Evolutionary conservation across 768 basidiomycete species (phyloP), one percentile per base, ranked within the genome.

Genomic region (Naganishia onofrii): DNA sequence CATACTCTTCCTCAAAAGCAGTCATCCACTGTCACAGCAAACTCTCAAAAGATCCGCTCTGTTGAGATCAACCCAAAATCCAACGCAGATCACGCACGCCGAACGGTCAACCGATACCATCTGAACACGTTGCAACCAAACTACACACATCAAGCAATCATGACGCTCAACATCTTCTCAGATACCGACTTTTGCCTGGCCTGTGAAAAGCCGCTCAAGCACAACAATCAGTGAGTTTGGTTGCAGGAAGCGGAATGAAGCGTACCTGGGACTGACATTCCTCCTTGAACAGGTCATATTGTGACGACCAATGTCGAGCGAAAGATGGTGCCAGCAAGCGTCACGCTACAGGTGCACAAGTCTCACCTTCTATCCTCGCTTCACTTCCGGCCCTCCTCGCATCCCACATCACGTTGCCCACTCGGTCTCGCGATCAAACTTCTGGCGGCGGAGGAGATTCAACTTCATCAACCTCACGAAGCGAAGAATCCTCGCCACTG

Each of bases 381-480:
- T 72, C 71, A n/a, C 69, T 68, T 31, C 69, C 69, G n/a, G 66
- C 63, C 15, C 63, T 73, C 13, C 57, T 68, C 8, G 69, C 69
- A 31, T 60, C 69, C 15, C 54, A 60, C 66, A 60, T 63, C 66
- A 68, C 36, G 21, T 57, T 48, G 70, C 65, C 72, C 56, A 28
- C 44, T 56, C 57, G 64, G 67, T 21, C 70, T 69, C 68, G 55
- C 26, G 51, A 57, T 38, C 58, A 52, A 19, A 63, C 23, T 23
- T 19, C 28, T n/a, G 38, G 60, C n/a, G 60, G 60, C 42, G 42
- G 38, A 26, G 23, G 69, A 34, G 48, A 13, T 13, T 70, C 57
- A 66, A 69, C 58, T 67, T 72, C 76, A 60, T 63, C 69, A 70
- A 70, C 67, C 64, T 68, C 64, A 53, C 69, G 52, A 28, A 42